These are phyloP conservation scores for Leonotis leonurus DNA, from an alignment of 257 asterid species.

Conservation along the genomic window DNA sequence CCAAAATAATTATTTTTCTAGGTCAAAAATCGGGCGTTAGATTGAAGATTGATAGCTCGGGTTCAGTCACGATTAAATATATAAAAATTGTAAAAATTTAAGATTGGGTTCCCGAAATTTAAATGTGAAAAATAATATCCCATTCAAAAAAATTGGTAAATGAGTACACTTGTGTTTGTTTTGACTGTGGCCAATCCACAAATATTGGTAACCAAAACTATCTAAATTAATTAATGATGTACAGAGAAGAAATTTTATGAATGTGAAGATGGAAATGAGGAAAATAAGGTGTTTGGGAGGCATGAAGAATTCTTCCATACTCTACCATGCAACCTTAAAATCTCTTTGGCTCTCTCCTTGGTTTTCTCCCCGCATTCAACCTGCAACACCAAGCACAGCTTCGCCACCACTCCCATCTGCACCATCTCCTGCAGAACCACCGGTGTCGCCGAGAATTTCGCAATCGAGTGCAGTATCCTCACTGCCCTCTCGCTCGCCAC, in stretches of 20 bases:
- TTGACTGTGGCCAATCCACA: neutral
- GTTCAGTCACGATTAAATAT: no score
- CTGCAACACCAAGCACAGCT: slow-evolving; percentile 56
- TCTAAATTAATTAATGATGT: no score
- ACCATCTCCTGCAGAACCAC: slow-evolving; percentile 62
- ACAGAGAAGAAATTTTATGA: no score
- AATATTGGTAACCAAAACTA: no score
- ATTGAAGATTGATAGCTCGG: no score
- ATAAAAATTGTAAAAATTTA: no score
- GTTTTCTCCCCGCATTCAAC: slow-evolving; percentile 55
- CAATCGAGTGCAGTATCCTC: slow-evolving; percentile 51
- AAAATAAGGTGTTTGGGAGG: neutral
- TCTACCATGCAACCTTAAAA: slow-evolving; percentile 48
- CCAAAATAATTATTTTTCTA: no score
- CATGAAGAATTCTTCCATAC: slow-evolving; percentile 1
- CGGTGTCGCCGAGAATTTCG: slow-evolving; percentile 46
- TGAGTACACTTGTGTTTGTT: no score
- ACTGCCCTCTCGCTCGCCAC: slow-evolving; percentile 59
- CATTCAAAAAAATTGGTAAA: no score
- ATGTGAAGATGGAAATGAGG: neutral
- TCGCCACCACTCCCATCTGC: slow-evolving; percentile 63
- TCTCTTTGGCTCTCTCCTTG: slow-evolving; percentile 61
- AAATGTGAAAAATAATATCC: no score
- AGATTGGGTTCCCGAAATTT: no score
- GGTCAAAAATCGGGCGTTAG: no score